Evolutionary conservation across 768 basidiomycete species (phyloP), one percentile per base, ranked within the genome.

Genomic region (Pleurotus giganteus): DNA sequence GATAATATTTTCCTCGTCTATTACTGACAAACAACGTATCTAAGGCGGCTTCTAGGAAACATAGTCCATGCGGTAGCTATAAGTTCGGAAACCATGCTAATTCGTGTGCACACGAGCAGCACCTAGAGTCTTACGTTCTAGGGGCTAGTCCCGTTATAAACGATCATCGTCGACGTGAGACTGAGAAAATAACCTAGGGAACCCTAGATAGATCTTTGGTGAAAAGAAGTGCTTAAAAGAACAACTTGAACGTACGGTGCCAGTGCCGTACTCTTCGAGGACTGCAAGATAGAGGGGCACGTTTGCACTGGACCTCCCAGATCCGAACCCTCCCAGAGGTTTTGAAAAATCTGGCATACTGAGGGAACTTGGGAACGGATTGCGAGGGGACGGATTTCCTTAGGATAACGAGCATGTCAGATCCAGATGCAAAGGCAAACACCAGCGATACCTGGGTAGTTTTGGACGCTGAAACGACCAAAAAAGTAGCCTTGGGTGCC

Each of bases 401-500:
- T 46, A 9, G 52, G 17, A 11, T 21, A 27, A 45, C 0, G 4
- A 27, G 31, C 42, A 47, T 17, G 11, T 12, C 7, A 13, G n/a
- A 24, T 32, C 28, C 29, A 21, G 12, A 2, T 11, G 12, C 21
- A 28, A 23, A 19, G 53, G 15, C 36, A 43, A 7, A 28, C 13
- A 1, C 11, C 34, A 32, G 13, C 61, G 66, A 55, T 36, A 73
- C 75, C 73, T 39, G 77, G 76, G 57, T 74, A 80, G 56, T 76
- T 79, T 21, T 70, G 66, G 23, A 67, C 68, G 24, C 76, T 68
- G 60, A 69, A 79, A 8, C 71, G 65, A 11, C 79, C 79, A 58
- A 79, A 77, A 62, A 68, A 78, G 56, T 74, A 67, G 2, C 77
- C 76, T 28, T 61, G 68, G 26, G 68, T 69, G 51, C 70, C 71